A percentile compares a stretch with the other conserved stretches of the same genome.
phyloP scores from a whole-genome alignment of 2,329 filamentous ascomycete species.

The Fusarium lyarnte region DNA sequence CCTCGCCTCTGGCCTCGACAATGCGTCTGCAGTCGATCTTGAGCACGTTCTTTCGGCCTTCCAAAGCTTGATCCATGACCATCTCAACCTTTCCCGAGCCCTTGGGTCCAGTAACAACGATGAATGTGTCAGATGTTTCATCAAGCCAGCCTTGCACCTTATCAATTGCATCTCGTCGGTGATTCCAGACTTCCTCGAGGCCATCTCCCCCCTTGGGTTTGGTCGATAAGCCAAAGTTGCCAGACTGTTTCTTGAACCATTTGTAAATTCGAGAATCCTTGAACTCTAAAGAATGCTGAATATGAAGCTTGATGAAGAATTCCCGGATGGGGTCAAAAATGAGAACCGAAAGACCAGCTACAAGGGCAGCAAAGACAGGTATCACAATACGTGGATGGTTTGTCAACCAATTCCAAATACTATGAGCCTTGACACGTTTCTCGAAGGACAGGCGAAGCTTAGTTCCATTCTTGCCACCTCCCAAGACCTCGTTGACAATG shows the following conservation, averaged over 20 bases:
- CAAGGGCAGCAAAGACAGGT: constrained; percentile 79
- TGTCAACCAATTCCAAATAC: constrained; percentile 87
- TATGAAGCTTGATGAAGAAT: constrained; percentile 89
- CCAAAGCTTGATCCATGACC: constrained; percentile 83
- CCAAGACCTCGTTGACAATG: constrained; percentile 71
- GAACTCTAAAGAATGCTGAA: constrained; percentile 79
- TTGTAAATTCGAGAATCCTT: constrained; percentile 78
- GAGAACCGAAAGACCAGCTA: constrained; percentile 84
- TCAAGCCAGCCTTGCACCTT: constrained; percentile 86
- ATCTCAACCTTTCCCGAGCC: constrained; percentile 92
- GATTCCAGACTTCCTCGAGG: constrained; percentile 86
- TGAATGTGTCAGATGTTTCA: constrained; percentile 90
- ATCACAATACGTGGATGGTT: constrained; percentile 90
- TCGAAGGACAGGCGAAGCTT: constrained; percentile 86
- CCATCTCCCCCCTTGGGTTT: constrained; percentile 72
- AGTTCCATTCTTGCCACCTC: constrained; percentile 80
- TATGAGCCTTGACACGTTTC: constrained; percentile 77
- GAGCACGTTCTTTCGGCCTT: constrained; percentile 79
- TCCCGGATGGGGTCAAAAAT: constrained; percentile 95
- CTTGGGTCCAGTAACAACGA: constrained; percentile 90
- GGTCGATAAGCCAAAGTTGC: constrained; percentile 70
- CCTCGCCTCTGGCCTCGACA: constrained; percentile 89
- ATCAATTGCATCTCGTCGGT: constrained; percentile 82
- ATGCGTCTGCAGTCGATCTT: constrained; percentile 94
- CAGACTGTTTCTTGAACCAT: constrained; percentile 75